Conservation (phyloP, 2,329 filamentous ascomycete genomes). For the Ascochyta pisi region DNA sequence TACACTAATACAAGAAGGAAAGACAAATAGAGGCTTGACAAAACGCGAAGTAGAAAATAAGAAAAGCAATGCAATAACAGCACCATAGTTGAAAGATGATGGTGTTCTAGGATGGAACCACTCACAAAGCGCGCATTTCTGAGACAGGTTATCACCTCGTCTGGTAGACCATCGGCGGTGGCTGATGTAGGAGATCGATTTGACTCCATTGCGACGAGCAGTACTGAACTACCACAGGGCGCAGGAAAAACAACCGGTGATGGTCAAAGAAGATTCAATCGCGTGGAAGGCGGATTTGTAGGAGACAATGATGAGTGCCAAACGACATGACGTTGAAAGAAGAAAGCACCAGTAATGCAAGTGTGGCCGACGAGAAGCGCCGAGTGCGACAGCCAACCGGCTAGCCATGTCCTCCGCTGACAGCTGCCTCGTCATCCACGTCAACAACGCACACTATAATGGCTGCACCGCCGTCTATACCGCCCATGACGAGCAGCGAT, state of each 20-base stretch:
- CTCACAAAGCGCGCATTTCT: slow-evolving; percentile 74
- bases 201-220: no score
- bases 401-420: slow-evolving; percentile 12
- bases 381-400: slow-evolving; percentile 16
- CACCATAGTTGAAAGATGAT: no score
- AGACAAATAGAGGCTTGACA: no score
- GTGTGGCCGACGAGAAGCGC: slow-evolving; percentile 11
- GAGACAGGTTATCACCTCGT: slow-evolving; percentile 87
- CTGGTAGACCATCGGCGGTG: slow-evolving; percentile 71
- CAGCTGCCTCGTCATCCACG: slow-evolving; percentile 17
- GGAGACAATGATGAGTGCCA: no score
- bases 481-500: slow-evolving; percentile 43
- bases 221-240: no score
- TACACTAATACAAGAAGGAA: no score
- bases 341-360: slow-evolving; percentile 13
- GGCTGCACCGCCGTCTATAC: slow-evolving; percentile 43
- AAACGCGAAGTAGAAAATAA: no score
- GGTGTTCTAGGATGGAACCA: no score
- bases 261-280: no score
- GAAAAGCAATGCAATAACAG: no score
- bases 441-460: slow-evolving; percentile 27
- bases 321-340: slow-evolving; percentile 15
- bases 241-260: no score
- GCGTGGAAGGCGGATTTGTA: no score
- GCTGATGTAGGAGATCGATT: neutral